Evolutionary conservation across 805 yeast genomes (phyloP).

Genomic region (Phaffomyces thermotolerans): DNA sequence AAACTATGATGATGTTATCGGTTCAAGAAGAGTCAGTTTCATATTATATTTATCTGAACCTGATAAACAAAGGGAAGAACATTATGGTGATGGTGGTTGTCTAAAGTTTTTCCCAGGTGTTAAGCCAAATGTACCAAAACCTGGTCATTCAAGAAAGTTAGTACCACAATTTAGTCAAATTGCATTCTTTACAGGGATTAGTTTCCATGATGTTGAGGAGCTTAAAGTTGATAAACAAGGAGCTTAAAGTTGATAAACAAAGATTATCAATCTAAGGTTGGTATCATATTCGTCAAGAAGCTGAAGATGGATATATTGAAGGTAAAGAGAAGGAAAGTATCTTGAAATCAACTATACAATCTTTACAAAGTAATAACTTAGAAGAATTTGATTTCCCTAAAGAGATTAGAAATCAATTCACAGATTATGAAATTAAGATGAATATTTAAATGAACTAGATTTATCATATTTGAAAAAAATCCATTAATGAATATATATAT

Average conservation of each 20-base stretch:
- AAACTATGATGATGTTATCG: conserved; percentile 97
- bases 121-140: conserved; percentile 80
- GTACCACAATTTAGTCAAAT: conserved; percentile 95
- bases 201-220: conserved; percentile 98
- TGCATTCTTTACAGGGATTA: conserved; percentile 88
- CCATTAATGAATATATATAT: conserved; percentile 50
- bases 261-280: conserved; percentile 94
- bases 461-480: conserved; percentile 37
- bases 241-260: conserved; percentile 86
- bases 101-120: conserved; percentile 79
- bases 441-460: conserved; percentile 29
- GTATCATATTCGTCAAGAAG: conserved; percentile 95
- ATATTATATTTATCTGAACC: conserved; percentile 93
- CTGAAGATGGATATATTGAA: conserved; percentile 76
- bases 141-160: conserved; percentile 62
- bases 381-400: conserved; percentile 82
- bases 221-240: too few relatives aligned
- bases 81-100: conserved; percentile 94
- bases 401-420: conserved; percentile 38
- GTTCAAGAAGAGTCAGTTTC: conserved; percentile 87
- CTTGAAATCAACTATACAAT: conserved; percentile 70
- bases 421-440: conserved; percentile 31
- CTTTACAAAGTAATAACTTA: conserved; percentile 65
- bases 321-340: conserved; percentile 81
- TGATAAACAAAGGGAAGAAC: conserved; percentile 78